A percentile compares a stretch with the other conserved stretches of the same genome.
phyloP scores from a whole-genome alignment of 805 yeast species.

The Ogataea naganishii region DNA sequence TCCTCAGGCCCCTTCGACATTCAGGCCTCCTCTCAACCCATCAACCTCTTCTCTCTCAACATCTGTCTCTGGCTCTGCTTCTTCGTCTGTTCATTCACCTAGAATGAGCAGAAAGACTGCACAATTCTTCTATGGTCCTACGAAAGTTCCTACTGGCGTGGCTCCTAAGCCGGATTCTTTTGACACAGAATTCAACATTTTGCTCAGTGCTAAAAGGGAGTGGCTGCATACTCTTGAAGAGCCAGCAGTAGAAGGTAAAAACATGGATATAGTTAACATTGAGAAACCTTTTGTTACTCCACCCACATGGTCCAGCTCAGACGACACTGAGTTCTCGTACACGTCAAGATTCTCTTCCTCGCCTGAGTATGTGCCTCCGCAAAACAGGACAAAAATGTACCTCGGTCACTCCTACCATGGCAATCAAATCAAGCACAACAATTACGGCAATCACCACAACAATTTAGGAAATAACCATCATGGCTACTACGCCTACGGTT shows the following conservation, averaged over 20 bases:
- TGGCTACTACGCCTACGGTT: not conserved
- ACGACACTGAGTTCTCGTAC: slow-evolving; percentile 43
- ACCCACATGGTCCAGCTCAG: slow-evolving; percentile 66
- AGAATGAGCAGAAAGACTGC: slow-evolving; percentile 18
- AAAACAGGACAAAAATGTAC: slow-evolving; percentile 5
- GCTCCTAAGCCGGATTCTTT: slow-evolving; percentile 12
- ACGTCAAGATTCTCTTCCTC: slow-evolving; percentile 38
- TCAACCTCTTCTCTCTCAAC: too few species aligned
- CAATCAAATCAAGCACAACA: slow-evolving; percentile 4
- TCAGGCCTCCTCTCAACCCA: too few species aligned
- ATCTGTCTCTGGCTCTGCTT: too few species aligned
- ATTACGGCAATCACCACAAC: too few species aligned
- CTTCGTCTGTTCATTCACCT: too few species aligned
- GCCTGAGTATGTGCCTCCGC: slow-evolving; percentile 19
- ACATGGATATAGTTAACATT: slow-evolving; percentile 28
- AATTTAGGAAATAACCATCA: not conserved
- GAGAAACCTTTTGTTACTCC: slow-evolving; percentile 65
- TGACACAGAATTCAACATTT: slow-evolving; percentile 36
- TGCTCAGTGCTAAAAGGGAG: slow-evolving; percentile 35
- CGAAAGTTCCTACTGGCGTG: slow-evolving; percentile 21
- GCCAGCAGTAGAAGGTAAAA: slow-evolving; percentile 13
- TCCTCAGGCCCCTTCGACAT: too few species aligned
- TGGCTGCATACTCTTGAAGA: slow-evolving; percentile 14
- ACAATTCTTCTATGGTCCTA: slow-evolving; percentile 28
- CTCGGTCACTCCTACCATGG: slow-evolving; percentile 3